phyloP scores from a whole-genome alignment of 2,329 filamentous ascomycete genomes.

The Emergomyces africanus region DNA sequence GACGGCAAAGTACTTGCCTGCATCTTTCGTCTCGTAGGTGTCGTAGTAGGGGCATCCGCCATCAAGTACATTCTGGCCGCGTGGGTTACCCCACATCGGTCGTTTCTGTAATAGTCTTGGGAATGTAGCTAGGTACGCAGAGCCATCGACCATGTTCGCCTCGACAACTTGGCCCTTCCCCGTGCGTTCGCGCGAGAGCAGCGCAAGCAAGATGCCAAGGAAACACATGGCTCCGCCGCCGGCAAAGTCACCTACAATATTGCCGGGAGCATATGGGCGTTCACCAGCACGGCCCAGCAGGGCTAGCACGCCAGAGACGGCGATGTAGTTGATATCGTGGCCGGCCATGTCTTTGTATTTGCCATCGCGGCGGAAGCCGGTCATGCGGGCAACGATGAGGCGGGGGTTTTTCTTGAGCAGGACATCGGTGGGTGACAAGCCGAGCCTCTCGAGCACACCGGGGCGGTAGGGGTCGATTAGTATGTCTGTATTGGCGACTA shows the following conservation, averaged over 20 bases:
- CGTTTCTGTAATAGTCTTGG: conserved; percentile 55
- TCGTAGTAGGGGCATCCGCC: conserved; percentile 80
- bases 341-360: conserved; percentile 80
- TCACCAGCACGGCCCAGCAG: conserved; percentile 59
- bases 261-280: conserved; percentile 66
- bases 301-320: conserved; percentile 65
- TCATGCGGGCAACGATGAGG: conserved; percentile 73
- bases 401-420: conserved; percentile 57
- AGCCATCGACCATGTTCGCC: conserved; percentile 93
- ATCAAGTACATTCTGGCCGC: conserved; percentile 71
- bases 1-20: conserved; percentile 64
- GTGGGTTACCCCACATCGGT: conserved; percentile 46
- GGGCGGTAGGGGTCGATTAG: conserved; percentile 91
- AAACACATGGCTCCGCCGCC: conserved; percentile 76
- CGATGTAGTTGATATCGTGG: conserved; percentile 94
- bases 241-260: conserved; percentile 82
- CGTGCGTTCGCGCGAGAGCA: conserved; percentile 51
- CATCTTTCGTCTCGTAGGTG: conserved; percentile 73
- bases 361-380: conserved; percentile 78
- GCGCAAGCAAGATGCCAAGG: conserved; percentile 66
- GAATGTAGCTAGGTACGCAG: conserved; percentile 65
- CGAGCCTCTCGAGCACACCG: conserved; percentile 74
- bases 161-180: conserved; percentile 80
- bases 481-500: conserved; percentile 56
- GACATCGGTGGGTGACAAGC: conserved; percentile 55